Percentiles rank a stretch among this genome's conserved stretches.
phyloP scores from a whole-genome alignment of 106 monocot genomes.

The Dendrobium huoshanense region DNA sequence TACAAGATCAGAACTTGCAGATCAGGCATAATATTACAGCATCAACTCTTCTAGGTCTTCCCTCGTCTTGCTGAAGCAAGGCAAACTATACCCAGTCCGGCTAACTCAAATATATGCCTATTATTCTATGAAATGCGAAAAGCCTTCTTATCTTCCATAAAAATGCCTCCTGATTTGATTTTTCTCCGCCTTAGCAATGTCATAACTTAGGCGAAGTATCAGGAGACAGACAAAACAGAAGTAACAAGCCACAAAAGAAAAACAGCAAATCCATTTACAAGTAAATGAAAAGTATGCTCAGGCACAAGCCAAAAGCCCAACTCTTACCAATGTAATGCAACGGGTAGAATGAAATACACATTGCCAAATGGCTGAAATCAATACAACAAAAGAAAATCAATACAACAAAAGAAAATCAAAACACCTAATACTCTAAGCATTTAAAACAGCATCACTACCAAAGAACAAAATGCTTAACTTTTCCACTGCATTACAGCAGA shows the following conservation, averaged over 20 bases:
- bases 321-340: background rate
- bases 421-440: background rate
- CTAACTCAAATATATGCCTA: too few relatives aligned
- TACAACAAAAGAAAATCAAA: background rate
- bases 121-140: background rate
- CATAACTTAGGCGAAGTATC: too few relatives aligned
- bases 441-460: background rate
- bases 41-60: background rate
- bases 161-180: background rate
- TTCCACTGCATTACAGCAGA: background rate
- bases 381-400: background rate
- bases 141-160: background rate
- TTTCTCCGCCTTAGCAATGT: too few relatives aligned
- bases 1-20: background rate
- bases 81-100: background rate
- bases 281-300: too few relatives aligned
- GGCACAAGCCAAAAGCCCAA: background rate
- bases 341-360: background rate
- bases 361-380: background rate
- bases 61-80: background rate
- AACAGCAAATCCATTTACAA: too few relatives aligned
- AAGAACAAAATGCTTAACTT: background rate
- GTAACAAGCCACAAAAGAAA: too few relatives aligned
- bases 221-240: too few relatives aligned
- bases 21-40: background rate